Percentiles rank a stretch among this genome's conserved stretches.
Conservation (phyloP, 805 yeast genomes). For the Phaffomyces thermotolerans region DNA sequence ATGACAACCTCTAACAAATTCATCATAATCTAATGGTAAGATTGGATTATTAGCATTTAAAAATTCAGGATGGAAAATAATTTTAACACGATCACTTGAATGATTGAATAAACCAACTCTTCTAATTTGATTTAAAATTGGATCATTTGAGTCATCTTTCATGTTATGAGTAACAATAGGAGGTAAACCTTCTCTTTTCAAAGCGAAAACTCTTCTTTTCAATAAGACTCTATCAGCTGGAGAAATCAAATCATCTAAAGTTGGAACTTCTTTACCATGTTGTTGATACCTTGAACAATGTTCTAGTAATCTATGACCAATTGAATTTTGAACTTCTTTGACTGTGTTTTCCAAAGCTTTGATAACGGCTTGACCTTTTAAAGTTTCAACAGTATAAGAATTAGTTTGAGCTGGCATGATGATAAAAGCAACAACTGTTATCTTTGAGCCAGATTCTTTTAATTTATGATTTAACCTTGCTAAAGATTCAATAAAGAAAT, state of each 20-base stretch:
- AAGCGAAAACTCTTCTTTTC: slow-evolving; percentile 88
- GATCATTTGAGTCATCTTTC: slow-evolving; percentile 88
- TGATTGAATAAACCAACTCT: slow-evolving; percentile 85
- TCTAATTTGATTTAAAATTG: slow-evolving; percentile 85
- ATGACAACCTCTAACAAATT: slow-evolving; percentile 96
- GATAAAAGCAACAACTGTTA: slow-evolving; percentile 93
- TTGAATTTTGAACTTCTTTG: slow-evolving; percentile 75
- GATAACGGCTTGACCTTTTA: slow-evolving; percentile 93
- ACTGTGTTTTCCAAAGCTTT: slow-evolving; percentile 86
- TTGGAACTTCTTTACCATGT: slow-evolving; percentile 58
- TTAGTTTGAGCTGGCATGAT: slow-evolving; percentile 96
- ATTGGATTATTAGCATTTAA: slow-evolving; percentile 92
- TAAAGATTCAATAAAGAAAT: slow-evolving; percentile 84
- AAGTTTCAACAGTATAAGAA: slow-evolving; percentile 92
- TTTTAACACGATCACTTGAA: slow-evolving; percentile 86
- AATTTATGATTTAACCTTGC: slow-evolving; percentile 87
- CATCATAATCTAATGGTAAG: slow-evolving; percentile 89
- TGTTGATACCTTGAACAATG: slow-evolving; percentile 71
- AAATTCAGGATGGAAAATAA: slow-evolving; percentile 96
- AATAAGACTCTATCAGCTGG: slow-evolving; percentile 83
- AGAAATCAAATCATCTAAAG: slow-evolving; percentile 75
- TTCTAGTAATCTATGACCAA: slow-evolving; percentile 83
- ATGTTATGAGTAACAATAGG: slow-evolving; percentile 97
- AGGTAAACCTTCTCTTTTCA: slow-evolving; percentile 83
- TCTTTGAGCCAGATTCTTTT: slow-evolving; percentile 73